Percentiles rank a stretch among this genome's conserved stretches.
Evolutionary conservation across 2,329 filamentous ascomycete species (phyloP).

Genomic region (Diaporthe velutina): DNA sequence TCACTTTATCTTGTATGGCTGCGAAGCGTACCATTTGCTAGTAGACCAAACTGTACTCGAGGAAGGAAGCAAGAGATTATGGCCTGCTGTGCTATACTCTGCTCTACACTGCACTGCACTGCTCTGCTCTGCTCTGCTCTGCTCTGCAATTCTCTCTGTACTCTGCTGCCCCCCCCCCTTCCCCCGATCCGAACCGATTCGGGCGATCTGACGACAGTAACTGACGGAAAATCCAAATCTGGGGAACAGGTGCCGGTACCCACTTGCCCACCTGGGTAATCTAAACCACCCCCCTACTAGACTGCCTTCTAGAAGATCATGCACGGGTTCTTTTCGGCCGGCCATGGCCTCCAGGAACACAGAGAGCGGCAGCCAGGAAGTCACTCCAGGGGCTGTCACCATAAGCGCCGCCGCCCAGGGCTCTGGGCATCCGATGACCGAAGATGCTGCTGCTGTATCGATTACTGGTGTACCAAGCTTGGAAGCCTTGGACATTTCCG

Average conservation of each 20-base stretch:
- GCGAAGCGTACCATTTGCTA: not conserved
- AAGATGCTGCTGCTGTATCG: not conserved
- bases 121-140: not conserved
- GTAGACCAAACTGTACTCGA: not conserved
- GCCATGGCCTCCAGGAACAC: conserved; percentile 7
- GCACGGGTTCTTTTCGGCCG: conserved; percentile 19
- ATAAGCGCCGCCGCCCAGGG: conserved; percentile 8
- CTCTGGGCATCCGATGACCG: conserved; percentile 16
- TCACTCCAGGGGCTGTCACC: conserved; percentile 1
- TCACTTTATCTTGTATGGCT: not conserved
- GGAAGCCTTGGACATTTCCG: not conserved
- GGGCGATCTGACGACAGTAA: conserved; percentile 45
- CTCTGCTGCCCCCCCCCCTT: not conserved
- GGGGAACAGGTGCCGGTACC: conserved; percentile 35
- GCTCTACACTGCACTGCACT: not conserved
- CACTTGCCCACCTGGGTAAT: conserved; percentile 29
- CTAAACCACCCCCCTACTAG: conserved; percentile 23
- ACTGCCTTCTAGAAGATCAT: conserved; percentile 39
- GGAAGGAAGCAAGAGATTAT: not conserved
- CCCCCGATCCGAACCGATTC: conserved; percentile 40
- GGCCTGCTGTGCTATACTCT: not conserved
- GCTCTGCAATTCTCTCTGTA: not conserved
- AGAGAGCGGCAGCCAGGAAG: conserved; percentile 34
- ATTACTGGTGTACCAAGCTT: no score
- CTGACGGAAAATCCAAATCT: conserved; percentile 39